Evolutionary conservation across 2,329 filamentous ascomycete species (phyloP).

Genomic region (Colletotrichum sp.): DNA sequence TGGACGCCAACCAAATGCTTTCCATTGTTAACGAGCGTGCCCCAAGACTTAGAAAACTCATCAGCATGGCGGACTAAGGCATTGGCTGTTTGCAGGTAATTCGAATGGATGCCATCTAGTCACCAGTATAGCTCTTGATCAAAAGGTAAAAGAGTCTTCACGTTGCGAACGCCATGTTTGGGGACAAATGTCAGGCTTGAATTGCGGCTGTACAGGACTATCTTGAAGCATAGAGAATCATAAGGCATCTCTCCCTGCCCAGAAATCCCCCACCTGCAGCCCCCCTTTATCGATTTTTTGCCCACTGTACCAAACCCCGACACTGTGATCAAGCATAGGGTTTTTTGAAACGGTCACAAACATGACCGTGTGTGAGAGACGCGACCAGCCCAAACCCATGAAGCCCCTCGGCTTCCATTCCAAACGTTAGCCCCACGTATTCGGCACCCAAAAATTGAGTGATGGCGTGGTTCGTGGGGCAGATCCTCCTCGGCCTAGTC

Average conservation of each 20-base stretch:
- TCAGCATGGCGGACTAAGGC: too few relatives aligned
- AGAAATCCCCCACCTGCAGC: conserved; percentile 38
- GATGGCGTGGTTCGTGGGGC: conserved; percentile 30
- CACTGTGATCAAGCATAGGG: conserved; percentile 37
- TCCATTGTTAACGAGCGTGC: too few relatives aligned
- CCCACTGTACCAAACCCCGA: conserved; percentile 23
- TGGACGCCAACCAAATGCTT: neutral
- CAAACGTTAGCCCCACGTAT: conserved; percentile 26
- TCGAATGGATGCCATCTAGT: neutral
- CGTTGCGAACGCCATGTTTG: neutral
- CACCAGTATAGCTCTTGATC: neutral
- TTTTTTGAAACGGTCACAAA: conserved; percentile 34
- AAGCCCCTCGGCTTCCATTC: conserved; percentile 1
- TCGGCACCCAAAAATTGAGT: conserved; percentile 25
- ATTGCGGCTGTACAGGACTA: conserved; percentile 37
- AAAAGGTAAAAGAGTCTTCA: neutral
- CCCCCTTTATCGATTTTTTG: conserved; percentile 32
- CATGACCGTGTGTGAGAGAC: conserved; percentile 42
- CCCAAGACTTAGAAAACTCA: too few relatives aligned
- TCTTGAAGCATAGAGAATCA: conserved; percentile 29
- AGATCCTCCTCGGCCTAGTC: conserved; percentile 58
- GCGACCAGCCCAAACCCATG: conserved; percentile 54
- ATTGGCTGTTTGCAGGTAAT: neutral
- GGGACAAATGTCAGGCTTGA: conserved; percentile 36
- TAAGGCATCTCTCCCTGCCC: conserved; percentile 33